Base-by-base conservation (phyloP, 768 basidiomycete species). In the Boletus vinaceobasis region DNA sequence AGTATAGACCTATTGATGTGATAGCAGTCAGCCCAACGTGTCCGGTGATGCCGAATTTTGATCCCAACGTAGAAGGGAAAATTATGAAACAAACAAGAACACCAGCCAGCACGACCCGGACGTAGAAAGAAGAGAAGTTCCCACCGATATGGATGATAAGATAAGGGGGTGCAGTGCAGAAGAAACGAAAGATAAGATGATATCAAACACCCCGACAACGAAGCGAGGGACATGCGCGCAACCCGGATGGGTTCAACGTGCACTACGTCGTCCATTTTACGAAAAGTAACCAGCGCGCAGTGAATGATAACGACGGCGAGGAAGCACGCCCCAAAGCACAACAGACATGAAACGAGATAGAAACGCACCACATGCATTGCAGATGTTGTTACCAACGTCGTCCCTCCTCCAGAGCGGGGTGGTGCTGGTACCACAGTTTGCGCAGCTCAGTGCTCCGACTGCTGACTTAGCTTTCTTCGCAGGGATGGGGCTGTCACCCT, bases 361-460 rank as follows among this genome's bases (percentile, higher is more conserved):
- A 61, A 64, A 57, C 92, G 68, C 74, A 94, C 92, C 93, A 73
- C 93, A 95, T 50, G 93, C 93, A 75, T 95, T 95, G 72, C 93
- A 95, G 56, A 93, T 92, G 69, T 92, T 93, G 72, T 93, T 93
- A 52, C 93, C 93, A 39, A 90, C 84, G 66, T 91, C 88, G 67
- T 94, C 91, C 62, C 93, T 76, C 63, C 93, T 79, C 93, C 93
- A 95, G 9, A 95, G 74, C 13, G 93, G 93, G 4, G 92, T 95
- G 53, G 89, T 89, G 67, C 87, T 89, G 40, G 93, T 93, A 33
- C 87, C 87, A 71, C 93, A 95, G 69, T 92, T 91, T 38, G 88
- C 86, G 73, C 93, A 95, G 63, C 85, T 83, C 57, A 93, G 74
- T 9, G 90, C 89, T 57, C 90, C 89, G 38, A 93, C 81, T 3